Evolutionary conservation across 2,329 filamentous ascomycete genomes (phyloP).

Genomic region (Aspergillus jensenii): DNA sequence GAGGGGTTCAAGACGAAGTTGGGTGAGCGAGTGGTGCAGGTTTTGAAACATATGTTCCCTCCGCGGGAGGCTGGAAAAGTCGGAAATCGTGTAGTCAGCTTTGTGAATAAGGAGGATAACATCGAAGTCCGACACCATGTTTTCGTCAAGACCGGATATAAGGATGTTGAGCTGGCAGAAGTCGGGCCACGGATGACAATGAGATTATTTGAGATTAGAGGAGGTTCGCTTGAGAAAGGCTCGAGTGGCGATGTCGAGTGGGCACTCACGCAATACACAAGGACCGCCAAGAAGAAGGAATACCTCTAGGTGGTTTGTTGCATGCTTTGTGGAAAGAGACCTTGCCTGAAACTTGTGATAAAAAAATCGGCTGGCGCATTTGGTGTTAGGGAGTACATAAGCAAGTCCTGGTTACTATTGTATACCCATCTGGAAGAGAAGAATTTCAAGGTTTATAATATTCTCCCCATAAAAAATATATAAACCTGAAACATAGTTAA

Average conservation of each 20-base stretch:
- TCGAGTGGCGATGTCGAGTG: constrained; percentile 96
- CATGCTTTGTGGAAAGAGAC: neutral
- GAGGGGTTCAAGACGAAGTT: constrained; percentile 84
- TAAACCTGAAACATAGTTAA: neutral
- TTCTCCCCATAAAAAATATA: neutral
- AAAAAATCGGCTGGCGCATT: constrained; percentile 30
- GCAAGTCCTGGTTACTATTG: constrained; percentile 18
- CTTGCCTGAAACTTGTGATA: constrained; percentile 8
- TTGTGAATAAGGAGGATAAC: constrained; percentile 83
- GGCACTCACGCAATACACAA: constrained; percentile 92
- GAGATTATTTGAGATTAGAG: constrained; percentile 88
- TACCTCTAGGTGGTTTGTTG: constrained; percentile 61
- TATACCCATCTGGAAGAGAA: constrained; percentile 22
- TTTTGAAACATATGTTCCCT: constrained; percentile 91
- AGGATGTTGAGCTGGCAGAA: constrained; percentile 84
- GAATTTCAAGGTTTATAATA: neutral
- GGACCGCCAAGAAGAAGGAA: constrained; percentile 92
- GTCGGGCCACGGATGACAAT: constrained; percentile 97
- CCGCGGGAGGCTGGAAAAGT: constrained; percentile 82
- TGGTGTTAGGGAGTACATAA: constrained; percentile 29
- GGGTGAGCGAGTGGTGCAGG: constrained; percentile 80
- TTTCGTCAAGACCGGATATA: constrained; percentile 88
- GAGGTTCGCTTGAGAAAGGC: constrained; percentile 81
- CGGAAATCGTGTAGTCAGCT: constrained; percentile 85
- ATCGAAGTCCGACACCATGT: constrained; percentile 94